phyloP scores from a whole-genome alignment of 2,329 filamentous ascomycete species.

The Colletotrichum lini region DNA sequence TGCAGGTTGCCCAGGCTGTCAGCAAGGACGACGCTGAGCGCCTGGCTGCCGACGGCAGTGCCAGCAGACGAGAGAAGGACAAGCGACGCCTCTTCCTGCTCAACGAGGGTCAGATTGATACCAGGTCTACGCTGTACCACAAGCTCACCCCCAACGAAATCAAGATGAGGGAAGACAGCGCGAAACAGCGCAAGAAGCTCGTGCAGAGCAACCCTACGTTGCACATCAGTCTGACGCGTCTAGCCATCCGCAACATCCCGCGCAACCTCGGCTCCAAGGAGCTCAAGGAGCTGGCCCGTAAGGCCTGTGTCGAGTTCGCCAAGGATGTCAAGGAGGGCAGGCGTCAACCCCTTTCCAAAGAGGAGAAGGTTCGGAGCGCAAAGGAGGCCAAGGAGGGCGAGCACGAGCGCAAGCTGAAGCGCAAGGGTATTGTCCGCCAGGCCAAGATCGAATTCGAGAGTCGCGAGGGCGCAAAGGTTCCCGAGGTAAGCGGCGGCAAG shows the following conservation, averaged over 20 bases:
- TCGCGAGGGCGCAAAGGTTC: conserved; percentile 85
- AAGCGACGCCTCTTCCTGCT: conserved; percentile 92
- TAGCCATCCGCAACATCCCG: conserved; percentile 93
- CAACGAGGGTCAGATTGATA: conserved; percentile 85
- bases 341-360: conserved; percentile 86
- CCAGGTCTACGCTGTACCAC: conserved; percentile 83
- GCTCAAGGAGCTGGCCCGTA: conserved; percentile 89
- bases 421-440: conserved; percentile 90
- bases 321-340: conserved; percentile 86
- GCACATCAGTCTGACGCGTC: conserved; percentile 88
- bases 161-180: conserved; percentile 89
- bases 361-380: conserved; percentile 86
- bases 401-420: conserved; percentile 81
- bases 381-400: conserved; percentile 87
- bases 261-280: conserved; percentile 87
- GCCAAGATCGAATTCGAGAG: conserved; percentile 96
- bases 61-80: conserved; percentile 80
- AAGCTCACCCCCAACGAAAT: conserved; percentile 84
- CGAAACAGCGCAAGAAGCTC: conserved; percentile 88
- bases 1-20: conserved; percentile 89
- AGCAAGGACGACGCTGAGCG: conserved; percentile 84
- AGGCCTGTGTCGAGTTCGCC: conserved; percentile 95
- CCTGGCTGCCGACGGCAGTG: conserved; percentile 80
- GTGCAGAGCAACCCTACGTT: conserved; percentile 93
- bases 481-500: conserved; percentile 82